Base-by-base conservation (phyloP, 2,329 filamentous ascomycete species). In the Ramularia collo-cygni region DNA sequence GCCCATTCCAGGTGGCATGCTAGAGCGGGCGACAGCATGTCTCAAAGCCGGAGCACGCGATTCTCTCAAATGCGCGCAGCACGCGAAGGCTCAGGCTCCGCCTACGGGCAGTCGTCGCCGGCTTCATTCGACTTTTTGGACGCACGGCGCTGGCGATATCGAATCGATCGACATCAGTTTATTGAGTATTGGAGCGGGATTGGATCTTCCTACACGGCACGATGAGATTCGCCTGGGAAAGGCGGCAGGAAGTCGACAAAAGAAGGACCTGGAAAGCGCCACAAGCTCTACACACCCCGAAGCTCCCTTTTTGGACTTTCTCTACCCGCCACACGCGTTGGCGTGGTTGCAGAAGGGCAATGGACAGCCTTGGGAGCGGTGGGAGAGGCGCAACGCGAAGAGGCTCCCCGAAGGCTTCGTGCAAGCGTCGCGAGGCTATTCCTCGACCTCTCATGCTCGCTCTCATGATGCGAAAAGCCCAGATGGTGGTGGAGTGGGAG, bases 1-100 rank as follows among this genome's bases (percentile, higher is more conserved):
- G 21, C 21, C 21, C 6, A 24, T 6, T n/a, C n/a, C 6, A 24
- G 34, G 62, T 64, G 66, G 65, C 58, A 77, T 77, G 74, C 72
- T 77, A 59, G 74, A 77, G 71, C 71, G 71, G 54, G 72, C 71
- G 58, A 68, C 69, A 60, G 65, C 67, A 75, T 77, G 72, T 64
- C 68, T 77, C 67, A 66, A 75, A 66, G 66, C 69, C 61, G 70
- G 72, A 67, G 65, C 71, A 58, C 68, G 70, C 58, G 65, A 68
- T 52, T 65, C 74, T 55, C 56, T 74, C 45, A 67, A 61, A 59
- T 60, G 60, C 42, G 56, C 60, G 32, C 49, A 50, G 43, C 63
- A 59, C 43, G 56, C 52, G 48, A 52, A 60, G 30, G 44, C 44
- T 43, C 62, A 58, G 27, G 58, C 57, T 38, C 53, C 64, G 40